Evolutionary conservation across 352 stramenopile genomes (phyloP).

Genomic region (Phytophthora meadii): DNA sequence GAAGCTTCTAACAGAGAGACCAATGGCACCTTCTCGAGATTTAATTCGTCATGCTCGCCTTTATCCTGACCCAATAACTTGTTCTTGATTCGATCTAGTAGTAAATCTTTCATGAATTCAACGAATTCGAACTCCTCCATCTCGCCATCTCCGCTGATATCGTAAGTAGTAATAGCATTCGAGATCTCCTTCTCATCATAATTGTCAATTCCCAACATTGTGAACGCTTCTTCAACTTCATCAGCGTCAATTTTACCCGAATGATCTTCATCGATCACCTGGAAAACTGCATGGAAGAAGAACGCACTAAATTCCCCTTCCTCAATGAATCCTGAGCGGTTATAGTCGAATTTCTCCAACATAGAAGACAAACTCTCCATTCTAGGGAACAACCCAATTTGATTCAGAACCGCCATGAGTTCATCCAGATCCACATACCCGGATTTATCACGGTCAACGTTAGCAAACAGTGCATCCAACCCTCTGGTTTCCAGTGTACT

Average conservation of each 20-base stretch:
- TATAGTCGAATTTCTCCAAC: constrained; percentile 63
- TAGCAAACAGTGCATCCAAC: constrained; percentile 66
- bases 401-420: constrained; percentile 68
- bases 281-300: constrained; percentile 80
- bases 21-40: constrained; percentile 15
- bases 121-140: constrained; percentile 88
- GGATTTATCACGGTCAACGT: constrained; percentile 72
- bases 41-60: constrained; percentile 1
- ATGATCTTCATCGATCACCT: constrained; percentile 73
- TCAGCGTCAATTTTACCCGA: constrained; percentile 82
- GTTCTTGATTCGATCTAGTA: constrained; percentile 68
- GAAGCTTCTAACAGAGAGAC: constrained; percentile 54
- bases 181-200: constrained; percentile 73
- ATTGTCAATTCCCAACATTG: constrained; percentile 66
- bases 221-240: constrained; percentile 77
- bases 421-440: constrained; percentile 62
- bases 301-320: constrained; percentile 69
- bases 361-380: constrained; percentile 54
- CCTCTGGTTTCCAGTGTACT: constrained; percentile 62
- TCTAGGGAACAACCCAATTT: constrained; percentile 67
- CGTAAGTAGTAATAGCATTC: constrained; percentile 70
- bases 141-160: constrained; percentile 78
- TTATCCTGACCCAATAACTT: constrained; percentile 42
- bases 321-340: constrained; percentile 55
- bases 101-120: constrained; percentile 75